phyloP scores from a whole-genome alignment of 352 stramenopile genomes.

The Nothophytophthora sp. region DNA sequence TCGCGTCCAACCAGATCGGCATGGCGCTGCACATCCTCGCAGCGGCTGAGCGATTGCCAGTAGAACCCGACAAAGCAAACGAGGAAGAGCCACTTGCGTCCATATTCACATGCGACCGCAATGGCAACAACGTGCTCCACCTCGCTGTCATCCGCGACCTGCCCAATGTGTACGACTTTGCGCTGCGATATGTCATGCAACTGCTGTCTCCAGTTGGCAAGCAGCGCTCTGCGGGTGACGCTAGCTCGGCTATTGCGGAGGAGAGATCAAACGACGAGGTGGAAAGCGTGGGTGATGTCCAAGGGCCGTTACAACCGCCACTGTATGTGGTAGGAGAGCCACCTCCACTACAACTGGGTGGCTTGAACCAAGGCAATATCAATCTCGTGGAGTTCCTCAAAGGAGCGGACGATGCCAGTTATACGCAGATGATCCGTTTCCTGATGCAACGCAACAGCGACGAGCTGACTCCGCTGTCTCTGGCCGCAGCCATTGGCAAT shows the following conservation, averaged over 20 bases:
- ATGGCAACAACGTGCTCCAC: constrained; percentile 68
- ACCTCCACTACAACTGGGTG: background rate
- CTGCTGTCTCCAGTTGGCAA: constrained; percentile 12
- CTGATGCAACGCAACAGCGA: constrained; percentile 50
- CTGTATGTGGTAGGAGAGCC: constrained; percentile 1
- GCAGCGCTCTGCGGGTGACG: background rate
- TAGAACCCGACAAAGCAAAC: constrained; percentile 1
- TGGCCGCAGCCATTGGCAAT: constrained; percentile 55
- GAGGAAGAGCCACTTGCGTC: constrained; percentile 14
- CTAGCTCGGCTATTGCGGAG: background rate
- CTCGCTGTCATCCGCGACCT: constrained; percentile 61
- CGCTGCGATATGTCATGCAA: constrained; percentile 47
- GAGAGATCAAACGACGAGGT: constrained; percentile 7
- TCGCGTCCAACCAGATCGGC: constrained; percentile 57
- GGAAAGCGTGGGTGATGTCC: constrained; percentile 14
- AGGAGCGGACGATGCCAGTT: constrained; percentile 23
- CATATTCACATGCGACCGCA: constrained; percentile 55
- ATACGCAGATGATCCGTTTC: constrained; percentile 40
- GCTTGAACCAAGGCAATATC: constrained; percentile 7
- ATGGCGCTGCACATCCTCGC: constrained; percentile 41
- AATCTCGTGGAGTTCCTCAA: constrained; percentile 40
- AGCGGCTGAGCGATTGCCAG: constrained; percentile 24
- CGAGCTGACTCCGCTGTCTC: constrained; percentile 55
- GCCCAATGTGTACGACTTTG: constrained; percentile 59
- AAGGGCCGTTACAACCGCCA: background rate